Percentiles rank a stretch among this genome's conserved stretches.
Evolutionary conservation across 208 protist species (phyloP).

Genomic region (Leishmania tropica): DNA sequence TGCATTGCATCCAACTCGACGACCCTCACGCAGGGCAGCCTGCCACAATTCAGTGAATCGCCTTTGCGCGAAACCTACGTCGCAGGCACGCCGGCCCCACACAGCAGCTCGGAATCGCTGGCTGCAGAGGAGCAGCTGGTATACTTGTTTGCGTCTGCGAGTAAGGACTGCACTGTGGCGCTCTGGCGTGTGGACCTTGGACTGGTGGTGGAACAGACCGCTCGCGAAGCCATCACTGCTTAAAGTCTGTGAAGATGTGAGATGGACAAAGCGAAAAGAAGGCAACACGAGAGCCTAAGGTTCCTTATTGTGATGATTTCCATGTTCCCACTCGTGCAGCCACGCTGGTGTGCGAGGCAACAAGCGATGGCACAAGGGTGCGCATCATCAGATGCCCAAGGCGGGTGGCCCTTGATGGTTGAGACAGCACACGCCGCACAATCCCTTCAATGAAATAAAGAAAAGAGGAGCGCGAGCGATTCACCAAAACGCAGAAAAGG

Average conservation of each 20-base stretch:
- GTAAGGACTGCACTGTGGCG: constrained; percentile 67
- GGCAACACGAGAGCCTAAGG: too few relatives aligned
- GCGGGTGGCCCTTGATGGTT: not conserved
- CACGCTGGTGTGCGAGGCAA: not conserved
- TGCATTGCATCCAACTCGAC: not conserved
- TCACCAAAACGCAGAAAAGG: not conserved
- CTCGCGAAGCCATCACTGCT: not conserved
- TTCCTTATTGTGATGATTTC: not conserved
- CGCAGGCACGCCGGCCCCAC: not conserved
- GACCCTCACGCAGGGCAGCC: not conserved
- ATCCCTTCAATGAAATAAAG: not conserved
- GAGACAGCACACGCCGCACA: not conserved
- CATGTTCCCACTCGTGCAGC: not conserved
- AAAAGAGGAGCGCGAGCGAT: not conserved
- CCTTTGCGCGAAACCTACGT: not conserved
- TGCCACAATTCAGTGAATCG: not conserved
- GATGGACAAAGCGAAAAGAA: not conserved
- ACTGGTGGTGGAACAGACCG: constrained; percentile 22
- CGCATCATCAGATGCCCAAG: not conserved
- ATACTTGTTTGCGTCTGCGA: constrained; percentile 71
- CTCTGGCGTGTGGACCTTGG: constrained; percentile 80
- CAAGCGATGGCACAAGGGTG: not conserved
- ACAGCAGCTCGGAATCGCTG: not conserved
- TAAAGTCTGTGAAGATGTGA: not conserved
- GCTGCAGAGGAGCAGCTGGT: constrained; percentile 27